These are phyloP conservation scores for Annulohypoxylon truncatum DNA, from an alignment of 2,329 filamentous ascomycete species.

Conservation along the genomic window DNA sequence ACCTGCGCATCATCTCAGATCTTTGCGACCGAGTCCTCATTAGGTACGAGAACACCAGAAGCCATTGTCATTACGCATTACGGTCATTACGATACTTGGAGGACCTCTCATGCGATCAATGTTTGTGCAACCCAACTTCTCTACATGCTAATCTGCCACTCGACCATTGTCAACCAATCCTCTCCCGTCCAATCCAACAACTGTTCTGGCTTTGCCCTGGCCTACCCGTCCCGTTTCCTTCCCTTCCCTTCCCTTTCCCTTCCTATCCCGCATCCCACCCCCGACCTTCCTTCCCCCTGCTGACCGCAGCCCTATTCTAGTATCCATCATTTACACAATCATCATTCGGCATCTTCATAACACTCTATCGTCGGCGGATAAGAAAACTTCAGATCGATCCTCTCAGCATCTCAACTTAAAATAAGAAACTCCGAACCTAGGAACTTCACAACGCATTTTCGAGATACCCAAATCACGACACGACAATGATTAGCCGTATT, in stretches of 20 bases:
- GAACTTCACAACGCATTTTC: conserved; percentile 49
- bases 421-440: conserved; percentile 27
- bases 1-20: conserved; percentile 33
- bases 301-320: conserved; percentile 45
- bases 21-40: conserved; percentile 38
- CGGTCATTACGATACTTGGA: not conserved
- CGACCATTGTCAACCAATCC: conserved; percentile 26
- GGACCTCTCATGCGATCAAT: conserved; percentile 27
- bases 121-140: conserved; percentile 38
- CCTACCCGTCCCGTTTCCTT: conserved; percentile 26
- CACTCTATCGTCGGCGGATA: conserved; percentile 23
- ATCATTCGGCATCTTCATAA: conserved; percentile 32
- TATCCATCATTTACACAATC: conserved; percentile 37
- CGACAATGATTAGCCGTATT: conserved; percentile 68
- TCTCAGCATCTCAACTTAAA: conserved; percentile 33
- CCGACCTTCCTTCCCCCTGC: conserved; percentile 38
- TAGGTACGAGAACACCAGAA: conserved; percentile 10
- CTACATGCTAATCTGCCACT: conserved; percentile 18
- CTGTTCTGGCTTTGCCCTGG: conserved; percentile 15
- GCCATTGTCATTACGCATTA: not conserved
- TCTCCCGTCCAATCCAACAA: conserved; percentile 22
- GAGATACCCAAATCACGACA: conserved; percentile 58
- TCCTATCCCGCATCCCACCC: conserved; percentile 33
- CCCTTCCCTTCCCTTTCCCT: conserved; percentile 25
- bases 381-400: conserved; percentile 23